Percentiles rank a stretch among this genome's conserved stretches.
These are phyloP conservation scores for Fusarium heterosporum DNA, from an alignment of 2,329 filamentous ascomycete species.

Conservation along the genomic window DNA sequence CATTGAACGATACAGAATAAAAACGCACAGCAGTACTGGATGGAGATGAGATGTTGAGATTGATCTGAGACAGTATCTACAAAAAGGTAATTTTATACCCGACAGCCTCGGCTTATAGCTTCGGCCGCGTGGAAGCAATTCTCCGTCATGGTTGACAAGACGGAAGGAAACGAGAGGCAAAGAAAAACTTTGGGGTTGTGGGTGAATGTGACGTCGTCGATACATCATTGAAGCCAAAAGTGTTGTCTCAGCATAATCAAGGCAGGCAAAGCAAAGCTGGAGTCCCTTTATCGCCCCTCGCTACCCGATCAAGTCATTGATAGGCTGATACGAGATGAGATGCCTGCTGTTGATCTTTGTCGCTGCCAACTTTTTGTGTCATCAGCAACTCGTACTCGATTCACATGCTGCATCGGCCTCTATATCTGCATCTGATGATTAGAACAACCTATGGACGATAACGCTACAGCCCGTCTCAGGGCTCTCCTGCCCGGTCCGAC, in stretches of 20 bases:
- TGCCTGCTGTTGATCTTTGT: background rate
- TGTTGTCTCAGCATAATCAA: background rate
- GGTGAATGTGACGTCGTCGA: slow-evolving; percentile 24
- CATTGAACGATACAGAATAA: background rate
- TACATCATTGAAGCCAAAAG: slow-evolving; percentile 23
- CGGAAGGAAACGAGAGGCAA: too few species aligned
- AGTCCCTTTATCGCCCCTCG: background rate
- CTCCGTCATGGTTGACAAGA: background rate
- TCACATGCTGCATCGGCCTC: background rate
- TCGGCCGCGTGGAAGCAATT: background rate
- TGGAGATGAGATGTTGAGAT: too few species aligned
- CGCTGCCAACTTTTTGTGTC: background rate
- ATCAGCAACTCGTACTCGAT: slow-evolving; percentile 5
- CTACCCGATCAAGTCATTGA: background rate
- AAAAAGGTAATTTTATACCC: too few species aligned
- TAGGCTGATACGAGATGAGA: background rate
- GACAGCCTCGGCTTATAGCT: background rate
- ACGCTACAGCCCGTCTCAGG: slow-evolving; percentile 5
- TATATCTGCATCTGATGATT: too few species aligned
- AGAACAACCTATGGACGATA: slow-evolving; percentile 14
- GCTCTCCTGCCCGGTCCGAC: slow-evolving; percentile 18
- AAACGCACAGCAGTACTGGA: too few species aligned
- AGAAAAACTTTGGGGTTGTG: background rate
- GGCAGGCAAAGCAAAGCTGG: background rate
- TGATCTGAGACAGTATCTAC: too few species aligned